Evolutionary conservation across 192 early-diverging fungal genomes (phyloP).

Genomic region (Lunasporangiospora selenospora): DNA sequence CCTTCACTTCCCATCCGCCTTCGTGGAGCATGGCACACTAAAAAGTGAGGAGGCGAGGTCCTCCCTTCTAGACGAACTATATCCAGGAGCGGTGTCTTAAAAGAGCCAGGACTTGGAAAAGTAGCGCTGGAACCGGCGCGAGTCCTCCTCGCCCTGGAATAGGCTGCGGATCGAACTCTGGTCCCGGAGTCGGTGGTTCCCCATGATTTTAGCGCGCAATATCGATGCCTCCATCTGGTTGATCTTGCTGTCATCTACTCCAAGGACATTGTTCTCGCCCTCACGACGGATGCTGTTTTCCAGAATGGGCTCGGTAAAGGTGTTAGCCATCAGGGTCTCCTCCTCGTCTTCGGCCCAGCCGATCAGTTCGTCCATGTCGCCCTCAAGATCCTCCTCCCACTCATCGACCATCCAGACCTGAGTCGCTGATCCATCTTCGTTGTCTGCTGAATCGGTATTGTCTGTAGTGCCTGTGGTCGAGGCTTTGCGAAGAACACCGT

Average conservation of each 20-base stretch:
- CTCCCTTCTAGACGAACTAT: too few species aligned
- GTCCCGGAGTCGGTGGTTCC: conserved; percentile 19
- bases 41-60: too few species aligned
- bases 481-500: conserved; percentile 13
- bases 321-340: too few species aligned
- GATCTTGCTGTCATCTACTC: background rate
- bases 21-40: too few species aligned
- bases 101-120: conserved; percentile 48
- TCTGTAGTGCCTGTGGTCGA: background rate
- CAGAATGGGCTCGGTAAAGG: background rate
- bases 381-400: conserved; percentile 48
- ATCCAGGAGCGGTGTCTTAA: too few species aligned
- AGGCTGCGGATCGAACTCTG: conserved; percentile 11
- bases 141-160: conserved; percentile 14
- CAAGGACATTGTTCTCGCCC: background rate
- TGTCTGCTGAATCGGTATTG: background rate
- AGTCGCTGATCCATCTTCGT: background rate
- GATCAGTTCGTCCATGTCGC: conserved; percentile 41
- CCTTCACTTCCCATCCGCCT: too few species aligned
- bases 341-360: conserved; percentile 43
- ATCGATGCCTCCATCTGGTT: background rate
- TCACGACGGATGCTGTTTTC: background rate
- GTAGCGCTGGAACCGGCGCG: conserved; percentile 23
- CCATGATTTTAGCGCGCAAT: conserved; percentile 4
- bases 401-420: conserved; percentile 45